phyloP scores from a whole-genome alignment of 2,329 filamentous ascomycete genomes.

The Botryotinia globosa region DNA sequence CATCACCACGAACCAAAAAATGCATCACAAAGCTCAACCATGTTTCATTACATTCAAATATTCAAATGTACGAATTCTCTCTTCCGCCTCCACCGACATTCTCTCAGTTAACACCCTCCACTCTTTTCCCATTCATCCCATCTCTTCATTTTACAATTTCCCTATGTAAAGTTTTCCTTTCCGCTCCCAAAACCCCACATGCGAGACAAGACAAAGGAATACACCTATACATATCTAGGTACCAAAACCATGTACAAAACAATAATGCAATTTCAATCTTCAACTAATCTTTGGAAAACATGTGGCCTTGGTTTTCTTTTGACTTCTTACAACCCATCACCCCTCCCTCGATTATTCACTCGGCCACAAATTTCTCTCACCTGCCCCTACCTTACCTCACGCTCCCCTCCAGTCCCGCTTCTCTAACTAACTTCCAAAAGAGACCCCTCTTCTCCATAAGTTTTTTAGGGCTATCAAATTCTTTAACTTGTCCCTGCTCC shows the following conservation, averaged over 20 bases:
- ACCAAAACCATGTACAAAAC: neutral
- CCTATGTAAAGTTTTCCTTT: neutral
- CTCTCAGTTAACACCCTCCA: neutral
- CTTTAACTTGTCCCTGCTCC: slow-evolving; percentile 82
- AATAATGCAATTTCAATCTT: slow-evolving; percentile 2
- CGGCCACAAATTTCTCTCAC: neutral
- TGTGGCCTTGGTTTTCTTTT: neutral
- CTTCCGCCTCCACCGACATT: neutral
- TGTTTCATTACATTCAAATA: no score
- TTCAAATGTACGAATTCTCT: neutral
- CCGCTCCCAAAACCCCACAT: neutral
- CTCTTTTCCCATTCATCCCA: neutral
- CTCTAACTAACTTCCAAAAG: slow-evolving; percentile 88
- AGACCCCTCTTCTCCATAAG: slow-evolving; percentile 72
- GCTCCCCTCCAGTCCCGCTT: slow-evolving; percentile 65
- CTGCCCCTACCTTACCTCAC: neutral
- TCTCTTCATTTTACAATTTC: neutral
- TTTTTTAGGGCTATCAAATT: slow-evolving; percentile 84
- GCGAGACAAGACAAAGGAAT: neutral
- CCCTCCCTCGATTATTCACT: neutral
- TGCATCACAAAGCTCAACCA: neutral
- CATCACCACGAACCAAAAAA: neutral
- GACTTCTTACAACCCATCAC: neutral
- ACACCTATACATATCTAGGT: neutral
- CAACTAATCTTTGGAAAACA: neutral